Evolutionary conservation across 1,139 yeast genomes (phyloP), one percentile per base, ranked within the genome.

Genomic region (Casaregolazyma suthepensis): DNA sequence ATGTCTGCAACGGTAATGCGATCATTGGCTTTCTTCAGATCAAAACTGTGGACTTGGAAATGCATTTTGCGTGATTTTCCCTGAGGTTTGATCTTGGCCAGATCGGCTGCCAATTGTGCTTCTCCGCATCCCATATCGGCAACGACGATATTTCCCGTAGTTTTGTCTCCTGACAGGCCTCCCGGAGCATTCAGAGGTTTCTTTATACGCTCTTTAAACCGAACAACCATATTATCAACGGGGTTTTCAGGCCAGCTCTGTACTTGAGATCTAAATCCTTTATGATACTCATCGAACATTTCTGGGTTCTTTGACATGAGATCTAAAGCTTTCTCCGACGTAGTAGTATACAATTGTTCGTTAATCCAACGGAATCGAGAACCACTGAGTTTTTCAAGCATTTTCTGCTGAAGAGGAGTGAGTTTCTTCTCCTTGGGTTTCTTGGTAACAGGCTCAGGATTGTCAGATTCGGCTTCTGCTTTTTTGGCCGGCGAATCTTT

Each of bases 61-160:
- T 59, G 69, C 15, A 70, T 69, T 57, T 56, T 66, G 55, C 60
- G 67, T 59, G 59, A 53, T 58, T 72, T 74, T 9, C 46, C 43
- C 37, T 35, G 26, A 53, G 74, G 72, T 31, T 44, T 44, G 22
- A 43, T 19, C 46, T 69, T 68, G 55, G 69, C 67, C 43, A 89
- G 77, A 59, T 88, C 87, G 42, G 78, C 69, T 1, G 96, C 83
- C 46, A 93, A 75, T 64, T 86, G 87, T 0, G 98, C 98, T 69
- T 93, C 99, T 51, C 99, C 99, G 70, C 99, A 93, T 12, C 99
- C 99, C 97, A 93, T 90, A 72, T 93, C 99, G 0, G 98, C 97
- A 53, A 93, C 79, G 1, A 86, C 89, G 42, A 90, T 83, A 44
- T 72, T 72, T 18, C 73, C 72, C 29, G 64, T 66, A 40, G 60